A percentile compares a stretch with the other conserved stretches of the same genome.
Conservation (phyloP, 352 stramenopile genomes). For the Pythium utonaiense region DNA sequence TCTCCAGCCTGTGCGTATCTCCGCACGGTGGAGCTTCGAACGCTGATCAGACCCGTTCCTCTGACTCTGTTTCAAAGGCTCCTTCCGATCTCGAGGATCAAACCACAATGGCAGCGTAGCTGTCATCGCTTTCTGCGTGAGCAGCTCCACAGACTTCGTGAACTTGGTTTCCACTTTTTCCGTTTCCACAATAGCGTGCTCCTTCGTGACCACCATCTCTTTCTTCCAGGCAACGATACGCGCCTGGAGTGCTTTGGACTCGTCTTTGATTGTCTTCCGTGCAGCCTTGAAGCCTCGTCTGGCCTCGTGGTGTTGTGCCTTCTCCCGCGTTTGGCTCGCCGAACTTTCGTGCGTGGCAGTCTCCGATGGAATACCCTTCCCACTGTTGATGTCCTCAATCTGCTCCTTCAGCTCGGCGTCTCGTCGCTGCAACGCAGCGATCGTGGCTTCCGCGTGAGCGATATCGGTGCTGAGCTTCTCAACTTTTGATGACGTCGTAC, state of each 20-base stretch:
- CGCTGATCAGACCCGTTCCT: conserved; percentile 6
- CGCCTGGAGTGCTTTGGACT: conserved; percentile 36
- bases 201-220: conserved; percentile 25
- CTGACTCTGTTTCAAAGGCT: background rate
- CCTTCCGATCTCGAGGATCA: conserved; percentile 12
- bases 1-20: background rate
- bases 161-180: conserved; percentile 13
- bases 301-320: conserved; percentile 27
- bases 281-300: conserved; percentile 39
- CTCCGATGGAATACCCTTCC: conserved; percentile 19
- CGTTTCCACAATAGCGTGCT: conserved; percentile 26
- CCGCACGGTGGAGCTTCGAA: background rate
- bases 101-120: conserved; percentile 15
- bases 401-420: conserved; percentile 36
- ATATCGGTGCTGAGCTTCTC: conserved; percentile 20
- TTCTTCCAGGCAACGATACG: conserved; percentile 27
- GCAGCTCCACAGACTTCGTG: conserved; percentile 9
- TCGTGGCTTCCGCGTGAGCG: conserved; percentile 5
- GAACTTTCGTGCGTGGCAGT: background rate
- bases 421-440: conserved; percentile 20
- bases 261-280: conserved; percentile 41
- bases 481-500: conserved; percentile 6
- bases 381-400: conserved; percentile 66
- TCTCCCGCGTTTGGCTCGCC: background rate
- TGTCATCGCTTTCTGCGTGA: conserved; percentile 15